Evolutionary conservation across 768 basidiomycete genomes (phyloP), one percentile per base, ranked within the genome.

Genomic region (Termitomyces eurrhizus): DNA sequence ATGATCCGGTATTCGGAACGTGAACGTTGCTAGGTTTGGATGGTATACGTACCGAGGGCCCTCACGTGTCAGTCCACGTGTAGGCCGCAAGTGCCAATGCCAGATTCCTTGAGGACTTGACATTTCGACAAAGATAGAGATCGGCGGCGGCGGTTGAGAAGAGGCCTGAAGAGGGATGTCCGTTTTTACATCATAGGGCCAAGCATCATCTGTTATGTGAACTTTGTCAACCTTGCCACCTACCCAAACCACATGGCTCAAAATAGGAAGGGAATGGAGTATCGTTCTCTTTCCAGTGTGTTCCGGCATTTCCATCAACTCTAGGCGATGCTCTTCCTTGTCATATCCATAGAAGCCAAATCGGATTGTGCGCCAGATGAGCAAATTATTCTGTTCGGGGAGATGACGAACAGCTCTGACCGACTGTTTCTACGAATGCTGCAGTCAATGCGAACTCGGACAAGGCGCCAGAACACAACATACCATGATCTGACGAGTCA

Each of bases 371-470:
- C 86, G 83, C 50, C 85, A 74, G 56, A 85, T 74, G 24, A 87
- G 72, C 14, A 87, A 68, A 56, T 83, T 76, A 13, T 73, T 71
- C 67, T 86, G 85, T 14, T 73, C 70, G 3, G 84, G 83, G 36
- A 85, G 68, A 29, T 81, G 75, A 39, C 83, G 80, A 52, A 84
- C 70, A n/a, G 77, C 80, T 55, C 75, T 77, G 61, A 88, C 81
- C 21, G 72, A 72, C 64, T 84, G 80, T 26, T 71, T 70, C 83
- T 84, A 55, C 24, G 41, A 35, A 35, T 48, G 13, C 32, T 36
- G 32, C 42, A 55, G 37, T 37, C n/a, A 14, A n/a, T 13, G 14
- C 16, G 24, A 18, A 14, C 35, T 36, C 35, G 7, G 56, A 57
- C 18, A 12, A 36, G 11, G 8, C 45, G 24, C 4, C 11, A 7